Evolutionary conservation across 805 yeast species (phyloP), one percentile per base, ranked within the genome.

Genomic region (Candida andamanensis): DNA sequence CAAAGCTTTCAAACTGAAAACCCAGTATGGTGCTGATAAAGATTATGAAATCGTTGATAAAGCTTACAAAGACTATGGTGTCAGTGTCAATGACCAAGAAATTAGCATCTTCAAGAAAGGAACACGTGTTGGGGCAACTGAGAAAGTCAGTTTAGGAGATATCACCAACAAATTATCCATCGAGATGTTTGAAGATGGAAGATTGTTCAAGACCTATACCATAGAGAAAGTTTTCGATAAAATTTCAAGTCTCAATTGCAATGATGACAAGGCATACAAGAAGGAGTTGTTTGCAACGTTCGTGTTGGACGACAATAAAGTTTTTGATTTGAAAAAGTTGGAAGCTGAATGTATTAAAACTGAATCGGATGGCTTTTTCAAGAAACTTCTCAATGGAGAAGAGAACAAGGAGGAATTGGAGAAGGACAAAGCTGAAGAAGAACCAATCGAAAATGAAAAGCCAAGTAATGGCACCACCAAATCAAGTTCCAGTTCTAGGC

Each of bases 1-100:
- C 23, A 73, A 87, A 42, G 97, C 92, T 14, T 81, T 86, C 24
- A 55, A 54, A 32, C 68, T 76, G 29, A 63, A 85, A 23, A 76
- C 86, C n/a, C 71, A 76, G 24, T 71, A 78, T 46, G 80, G 78
- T 54, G 69, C 83, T 5, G 75, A 41, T 5, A 42, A 75, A 45
- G 76, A 75, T 26, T 69, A 85, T 29, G 58, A 64, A 15, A 66
- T 85, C 3, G 49, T 70, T 19, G 94, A 85, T 35, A 70, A 70
- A 34, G 54, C 78, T 1, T 48, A 70, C 25, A 69, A 62, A 41
- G 67, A 69, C 33, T 82, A 69, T 48, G 67, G 66, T 20, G 44
- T 73, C 6, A 47, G 32, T 13, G 50, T 50, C 19, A 47, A 54
- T 17, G 62, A 50, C 2, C 45, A 46, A 3, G 42, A 40, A 24